These are phyloP conservation scores for Ceriops tagal DNA, from an alignment of 345 rosid species.

Conservation along the genomic window DNA sequence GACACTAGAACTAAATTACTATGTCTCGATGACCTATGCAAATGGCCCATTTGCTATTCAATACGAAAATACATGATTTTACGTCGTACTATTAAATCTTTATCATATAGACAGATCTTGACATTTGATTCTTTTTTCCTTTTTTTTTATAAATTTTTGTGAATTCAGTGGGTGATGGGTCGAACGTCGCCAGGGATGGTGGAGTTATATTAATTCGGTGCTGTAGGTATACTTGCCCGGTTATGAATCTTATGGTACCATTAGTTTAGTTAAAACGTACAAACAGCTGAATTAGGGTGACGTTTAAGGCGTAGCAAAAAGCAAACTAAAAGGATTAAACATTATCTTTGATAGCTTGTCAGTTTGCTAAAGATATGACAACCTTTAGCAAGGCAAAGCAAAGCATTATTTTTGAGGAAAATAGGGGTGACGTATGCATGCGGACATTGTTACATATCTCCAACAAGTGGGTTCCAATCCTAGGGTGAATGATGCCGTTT, in stretches of 20 bases:
- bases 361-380: slow-evolving; percentile 2
- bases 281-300: no score
- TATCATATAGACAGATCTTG: no score
- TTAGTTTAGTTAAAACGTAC: no score
- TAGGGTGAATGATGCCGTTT: no score
- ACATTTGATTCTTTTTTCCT: no score
- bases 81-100: not conserved
- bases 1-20: no score
- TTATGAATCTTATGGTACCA: not conserved
- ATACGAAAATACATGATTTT: not conserved
- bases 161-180: slow-evolving; percentile 2
- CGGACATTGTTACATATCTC: not conserved
- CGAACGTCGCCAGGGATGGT: not conserved
- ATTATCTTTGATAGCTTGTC: slow-evolving; percentile 12
- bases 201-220: not conserved
- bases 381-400: slow-evolving; percentile 17
- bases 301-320: slow-evolving; percentile 1
- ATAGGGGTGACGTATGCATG: not conserved
- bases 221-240: not conserved
- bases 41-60: no score
- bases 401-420: slow-evolving; percentile 8
- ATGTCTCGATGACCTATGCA: no score
- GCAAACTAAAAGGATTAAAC: slow-evolving; percentile 4
- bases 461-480: slow-evolving; percentile 13
- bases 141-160: no score